Evolutionary conservation across 2,329 filamentous ascomycete genomes (phyloP), one percentile per base, ranked within the genome.

Genomic region (Xylariomycetidae sp.): DNA sequence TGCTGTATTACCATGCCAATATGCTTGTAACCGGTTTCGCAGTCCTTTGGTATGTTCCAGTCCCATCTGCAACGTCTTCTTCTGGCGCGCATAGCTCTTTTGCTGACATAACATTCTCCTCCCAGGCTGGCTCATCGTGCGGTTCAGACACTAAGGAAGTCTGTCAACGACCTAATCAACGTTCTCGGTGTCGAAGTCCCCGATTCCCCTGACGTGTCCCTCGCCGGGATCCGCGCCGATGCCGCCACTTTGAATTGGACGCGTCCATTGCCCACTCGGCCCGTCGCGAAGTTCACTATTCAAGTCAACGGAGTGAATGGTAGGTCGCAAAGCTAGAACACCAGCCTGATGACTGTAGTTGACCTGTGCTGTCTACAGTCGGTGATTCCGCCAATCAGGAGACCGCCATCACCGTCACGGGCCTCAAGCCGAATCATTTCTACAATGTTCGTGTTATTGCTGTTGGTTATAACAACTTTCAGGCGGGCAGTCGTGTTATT

Each of bases 141-240:
- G 41, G 87, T 84, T 65, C 85, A 89, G 56, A 92, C 93, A 23
- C 72, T 95, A 34, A 82, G 85, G 63, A 95, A 90, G 50, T 88
- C 90, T 16, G 87, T 95, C 36, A 85, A 90, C 37, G 81, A 94
- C 44, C 76, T 98, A 29, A 89, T 96, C 50, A 81, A 81, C 48
- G 85, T 95, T 31, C 78, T 98, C 29, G 89, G 90, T 39, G 81
- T 96, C 56, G 92, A 98, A 55, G 90, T 98, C 32, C 92, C 92
- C 40, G 82, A 88, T 42, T 74, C 86, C 16, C 92, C 92, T 32
- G 80, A 89, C 55, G 84, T 96, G 25, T 94, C 88, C 32, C 76
- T 98, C 20, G 87, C 90, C 35, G 87, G 85, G 43, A 92, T 98
- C 49, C 85, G 83, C 47, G 74, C 85, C 18, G 85, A 93, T 57